Evolutionary conservation across 257 asterid genomes (phyloP).

Genomic region (Salvia rosmarinus): DNA sequence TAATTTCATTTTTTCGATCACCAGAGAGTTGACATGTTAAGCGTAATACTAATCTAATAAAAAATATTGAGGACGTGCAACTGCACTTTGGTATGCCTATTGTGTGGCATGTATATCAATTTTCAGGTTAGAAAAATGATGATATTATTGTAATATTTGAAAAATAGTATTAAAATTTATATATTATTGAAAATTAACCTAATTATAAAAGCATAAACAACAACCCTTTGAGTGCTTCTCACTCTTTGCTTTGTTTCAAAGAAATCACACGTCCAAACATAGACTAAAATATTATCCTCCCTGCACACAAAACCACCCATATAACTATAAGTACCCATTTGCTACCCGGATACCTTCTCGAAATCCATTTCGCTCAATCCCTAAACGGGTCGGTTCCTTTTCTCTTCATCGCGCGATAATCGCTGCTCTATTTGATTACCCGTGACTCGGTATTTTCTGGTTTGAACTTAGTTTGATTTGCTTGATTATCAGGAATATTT

Average conservation of each 20-base stretch:
- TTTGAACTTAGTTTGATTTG: slow-evolving; percentile 27
- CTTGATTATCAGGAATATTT: slow-evolving; percentile 1
- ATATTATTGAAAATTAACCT: background rate
- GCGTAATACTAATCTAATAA: no score
- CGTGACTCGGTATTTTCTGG: slow-evolving; percentile 19
- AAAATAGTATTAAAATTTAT: background rate
- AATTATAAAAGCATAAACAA: background rate
- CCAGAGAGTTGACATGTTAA: no score
- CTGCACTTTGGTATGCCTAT: no score
- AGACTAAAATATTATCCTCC: slow-evolving; percentile 28
- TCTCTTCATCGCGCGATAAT: slow-evolving; percentile 30
- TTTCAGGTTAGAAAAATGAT: no score
- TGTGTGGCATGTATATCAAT: no score
- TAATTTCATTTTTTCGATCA: no score
- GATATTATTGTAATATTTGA: no score
- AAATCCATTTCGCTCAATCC: slow-evolving; percentile 1
- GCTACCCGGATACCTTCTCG: slow-evolving; percentile 31
- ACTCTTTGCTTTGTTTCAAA: background rate
- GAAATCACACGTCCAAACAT: slow-evolving; percentile 23
- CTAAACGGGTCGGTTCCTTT: slow-evolving; percentile 21
- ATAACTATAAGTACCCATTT: slow-evolving; percentile 37
- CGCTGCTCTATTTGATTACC: slow-evolving; percentile 27
- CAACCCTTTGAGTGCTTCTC: background rate
- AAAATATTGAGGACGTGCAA: no score
- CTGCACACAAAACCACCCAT: slow-evolving; percentile 30